Conservation (phyloP, 768 basidiomycete species). For the Tylopilus vinaceipallidus region DNA sequence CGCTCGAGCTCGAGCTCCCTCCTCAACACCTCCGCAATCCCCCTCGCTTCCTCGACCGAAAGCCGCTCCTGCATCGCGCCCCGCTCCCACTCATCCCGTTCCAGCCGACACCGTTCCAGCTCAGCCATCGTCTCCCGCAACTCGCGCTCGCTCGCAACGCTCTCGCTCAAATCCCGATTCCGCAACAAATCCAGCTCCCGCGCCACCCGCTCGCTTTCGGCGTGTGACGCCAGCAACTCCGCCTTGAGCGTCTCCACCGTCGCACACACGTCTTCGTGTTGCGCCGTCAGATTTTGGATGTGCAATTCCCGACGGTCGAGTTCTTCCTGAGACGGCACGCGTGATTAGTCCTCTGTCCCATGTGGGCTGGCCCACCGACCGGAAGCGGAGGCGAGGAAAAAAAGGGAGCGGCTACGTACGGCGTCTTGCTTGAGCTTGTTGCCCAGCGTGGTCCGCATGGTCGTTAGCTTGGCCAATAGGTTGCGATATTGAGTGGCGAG, state of each 20-base stretch:
- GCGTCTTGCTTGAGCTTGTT: conserved; percentile 97
- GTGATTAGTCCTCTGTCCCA: too few relatives aligned
- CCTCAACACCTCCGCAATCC: conserved; percentile 51
- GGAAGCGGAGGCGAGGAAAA: neutral
- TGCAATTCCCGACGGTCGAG: conserved; percentile 89
- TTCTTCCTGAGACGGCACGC: conserved; percentile 76
- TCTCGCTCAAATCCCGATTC: conserved; percentile 65
- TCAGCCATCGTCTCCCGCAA: conserved; percentile 82
- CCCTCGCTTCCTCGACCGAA: conserved; percentile 64
- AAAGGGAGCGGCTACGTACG: conserved; percentile 46
- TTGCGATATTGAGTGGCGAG: conserved; percentile 82
- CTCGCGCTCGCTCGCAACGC: conserved; percentile 68
- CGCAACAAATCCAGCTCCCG: conserved; percentile 69
- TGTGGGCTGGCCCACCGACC: too few relatives aligned
- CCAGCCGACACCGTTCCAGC: conserved; percentile 80
- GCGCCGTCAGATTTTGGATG: conserved; percentile 71
- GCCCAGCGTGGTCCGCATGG: conserved; percentile 90
- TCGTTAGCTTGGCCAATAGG: conserved; percentile 83
- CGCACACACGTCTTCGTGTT: conserved; percentile 68
- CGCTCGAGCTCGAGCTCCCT: conserved; percentile 68
- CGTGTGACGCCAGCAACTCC: conserved; percentile 75
- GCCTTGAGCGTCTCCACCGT: conserved; percentile 78
- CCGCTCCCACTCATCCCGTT: conserved; percentile 72
- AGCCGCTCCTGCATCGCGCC: conserved; percentile 65
- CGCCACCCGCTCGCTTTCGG: conserved; percentile 70